phyloP scores from a whole-genome alignment of 129 eudicot genomes.

The Lactuca sativa region DNA sequence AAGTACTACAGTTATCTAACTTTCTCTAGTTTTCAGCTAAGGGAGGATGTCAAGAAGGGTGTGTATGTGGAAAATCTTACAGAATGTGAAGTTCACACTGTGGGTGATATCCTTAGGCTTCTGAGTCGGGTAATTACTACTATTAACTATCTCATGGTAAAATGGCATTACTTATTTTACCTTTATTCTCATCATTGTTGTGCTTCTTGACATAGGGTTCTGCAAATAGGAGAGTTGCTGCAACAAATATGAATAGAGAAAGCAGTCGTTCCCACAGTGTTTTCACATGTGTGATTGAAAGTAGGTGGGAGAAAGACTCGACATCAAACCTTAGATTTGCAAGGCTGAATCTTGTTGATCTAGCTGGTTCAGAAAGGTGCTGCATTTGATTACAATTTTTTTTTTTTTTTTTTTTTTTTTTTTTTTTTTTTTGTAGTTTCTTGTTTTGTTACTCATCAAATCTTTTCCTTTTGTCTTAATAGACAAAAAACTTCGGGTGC shows the following conservation, averaged over 20 bases:
- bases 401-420: not conserved
- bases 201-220: conserved; percentile 60
- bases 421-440: not conserved
- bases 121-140: conserved; percentile 59
- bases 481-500: conserved; percentile 99
- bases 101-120: conserved; percentile 80
- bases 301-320: conserved; percentile 91
- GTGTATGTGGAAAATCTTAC: conserved; percentile 97
- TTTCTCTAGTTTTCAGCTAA: conserved; percentile 45
- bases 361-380: conserved; percentile 99
- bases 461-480: conserved; percentile 16
- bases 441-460: not conserved
- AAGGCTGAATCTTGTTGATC: conserved; percentile 91
- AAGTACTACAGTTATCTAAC: conserved; percentile 1
- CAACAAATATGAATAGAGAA: conserved; percentile 97
- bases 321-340: conserved; percentile 79
- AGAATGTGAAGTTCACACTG: conserved; percentile 89
- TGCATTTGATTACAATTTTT: not conserved
- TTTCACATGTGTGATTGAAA: conserved; percentile 90
- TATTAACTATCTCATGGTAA: not conserved
- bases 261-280: conserved; percentile 99
- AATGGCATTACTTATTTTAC: not conserved
- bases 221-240: conserved; percentile 86
- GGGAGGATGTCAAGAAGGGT: conserved; percentile 87
- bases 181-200: conserved; percentile 9